phyloP scores from a whole-genome alignment of 108 stramenopile genomes.

The Heterococcus sp. region DNA sequence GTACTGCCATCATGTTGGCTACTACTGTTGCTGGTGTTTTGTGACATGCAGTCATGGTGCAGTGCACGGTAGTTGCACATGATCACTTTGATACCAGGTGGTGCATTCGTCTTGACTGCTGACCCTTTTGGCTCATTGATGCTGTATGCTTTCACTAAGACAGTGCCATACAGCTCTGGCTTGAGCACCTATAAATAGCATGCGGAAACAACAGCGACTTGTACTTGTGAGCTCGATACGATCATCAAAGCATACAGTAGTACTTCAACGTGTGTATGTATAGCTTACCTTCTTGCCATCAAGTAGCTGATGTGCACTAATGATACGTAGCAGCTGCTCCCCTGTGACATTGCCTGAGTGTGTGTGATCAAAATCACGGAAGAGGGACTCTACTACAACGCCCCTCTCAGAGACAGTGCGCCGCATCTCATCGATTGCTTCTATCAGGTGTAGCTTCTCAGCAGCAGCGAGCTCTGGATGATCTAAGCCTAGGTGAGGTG shows the following conservation, averaged over 20 bases:
- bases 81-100: slow-evolving; percentile 25
- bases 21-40: neutral
- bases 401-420: slow-evolving; percentile 14
- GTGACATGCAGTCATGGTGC: slow-evolving; percentile 8
- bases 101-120: no score
- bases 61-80: slow-evolving; percentile 30
- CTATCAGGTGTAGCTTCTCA: slow-evolving; percentile 12
- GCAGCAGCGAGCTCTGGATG: slow-evolving; percentile 9
- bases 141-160: no score
- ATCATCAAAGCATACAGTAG: no score
- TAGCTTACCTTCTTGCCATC: slow-evolving; percentile 20
- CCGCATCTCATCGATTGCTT: slow-evolving; percentile 42
- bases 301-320: slow-evolving; percentile 24
- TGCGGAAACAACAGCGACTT: no score
- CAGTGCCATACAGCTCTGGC: no score
- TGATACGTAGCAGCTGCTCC: slow-evolving; percentile 35
- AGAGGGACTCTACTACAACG: slow-evolving; percentile 25
- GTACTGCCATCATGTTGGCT: neutral
- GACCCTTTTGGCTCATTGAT: no score
- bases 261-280: no score
- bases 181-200: no score
- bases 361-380: slow-evolving; percentile 18
- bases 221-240: no score
- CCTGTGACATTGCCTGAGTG: slow-evolving; percentile 28
- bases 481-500: neutral